phyloP scores from a whole-genome alignment of 768 basidiomycete genomes.

The Boletus sensibilis region DNA sequence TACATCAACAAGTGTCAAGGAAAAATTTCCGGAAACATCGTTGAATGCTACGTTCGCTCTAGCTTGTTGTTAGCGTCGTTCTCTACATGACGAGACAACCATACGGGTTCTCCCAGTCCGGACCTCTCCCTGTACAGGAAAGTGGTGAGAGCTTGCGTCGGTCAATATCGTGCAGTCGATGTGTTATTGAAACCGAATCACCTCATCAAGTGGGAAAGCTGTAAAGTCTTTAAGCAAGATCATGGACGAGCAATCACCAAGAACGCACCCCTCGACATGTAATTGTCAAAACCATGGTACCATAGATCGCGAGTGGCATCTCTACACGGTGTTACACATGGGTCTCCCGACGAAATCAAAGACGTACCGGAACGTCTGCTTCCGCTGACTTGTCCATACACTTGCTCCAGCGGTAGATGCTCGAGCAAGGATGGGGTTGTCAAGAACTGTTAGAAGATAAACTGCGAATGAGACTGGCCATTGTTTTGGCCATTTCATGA shows the following conservation, averaged over 20 bases:
- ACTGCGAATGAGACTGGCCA: slow-evolving; percentile 52
- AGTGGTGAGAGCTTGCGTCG: slow-evolving; percentile 73
- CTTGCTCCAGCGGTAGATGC: slow-evolving; percentile 23
- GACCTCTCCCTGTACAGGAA: slow-evolving; percentile 84
- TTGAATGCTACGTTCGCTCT: slow-evolving; percentile 77
- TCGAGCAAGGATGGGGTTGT: slow-evolving; percentile 23
- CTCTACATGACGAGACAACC: slow-evolving; percentile 30
- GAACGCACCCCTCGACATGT: slow-evolving; percentile 76
- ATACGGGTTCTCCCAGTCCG: slow-evolving; percentile 81
- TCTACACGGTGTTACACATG: slow-evolving; percentile 37
- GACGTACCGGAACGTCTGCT: slow-evolving; percentile 54
- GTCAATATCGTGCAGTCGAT: slow-evolving; percentile 14
- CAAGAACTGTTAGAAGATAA: slow-evolving; percentile 39
- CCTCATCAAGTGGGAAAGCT: slow-evolving; percentile 90
- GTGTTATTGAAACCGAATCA: slow-evolving; percentile 30
- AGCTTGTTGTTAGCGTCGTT: slow-evolving; percentile 13
- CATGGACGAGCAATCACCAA: background rate
- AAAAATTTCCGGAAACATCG: slow-evolving; percentile 94
- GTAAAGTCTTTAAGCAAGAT: slow-evolving; percentile 21
- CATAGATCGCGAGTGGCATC: slow-evolving; percentile 75
- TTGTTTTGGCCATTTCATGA: slow-evolving; percentile 44
- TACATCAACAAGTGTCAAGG: slow-evolving; percentile 76
- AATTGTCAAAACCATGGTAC: slow-evolving; percentile 88
- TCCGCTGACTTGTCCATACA: slow-evolving; percentile 58
- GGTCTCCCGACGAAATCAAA: background rate